A percentile compares a stretch with the other conserved stretches of the same genome.
Evolutionary conservation across 352 stramenopile species (phyloP).

Genomic region (Phytopythium litorale): DNA sequence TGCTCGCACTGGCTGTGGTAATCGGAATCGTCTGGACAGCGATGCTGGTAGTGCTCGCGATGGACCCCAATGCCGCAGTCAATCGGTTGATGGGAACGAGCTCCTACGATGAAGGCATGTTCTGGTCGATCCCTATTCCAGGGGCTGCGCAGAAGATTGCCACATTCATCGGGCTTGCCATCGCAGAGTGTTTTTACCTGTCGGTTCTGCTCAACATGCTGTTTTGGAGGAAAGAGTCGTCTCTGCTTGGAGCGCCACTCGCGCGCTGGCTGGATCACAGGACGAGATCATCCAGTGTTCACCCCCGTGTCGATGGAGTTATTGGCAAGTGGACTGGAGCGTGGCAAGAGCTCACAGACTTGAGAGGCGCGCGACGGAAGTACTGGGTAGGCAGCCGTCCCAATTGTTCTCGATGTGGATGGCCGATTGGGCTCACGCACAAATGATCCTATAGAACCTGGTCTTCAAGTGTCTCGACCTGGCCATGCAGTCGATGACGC

Average conservation of each 20-base stretch:
- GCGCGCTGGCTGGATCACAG: not conserved
- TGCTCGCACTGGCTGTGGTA: not conserved
- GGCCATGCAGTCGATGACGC: not conserved
- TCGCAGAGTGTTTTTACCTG: not conserved
- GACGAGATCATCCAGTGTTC: not conserved
- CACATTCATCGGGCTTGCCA: not conserved
- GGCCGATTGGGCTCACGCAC: not conserved
- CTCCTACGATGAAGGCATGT: not conserved
- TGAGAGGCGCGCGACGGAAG: not conserved
- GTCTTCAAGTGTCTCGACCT: conserved; percentile 2
- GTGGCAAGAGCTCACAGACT: not conserved
- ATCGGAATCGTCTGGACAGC: not conserved
- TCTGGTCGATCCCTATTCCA: not conserved
- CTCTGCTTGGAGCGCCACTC: not conserved
- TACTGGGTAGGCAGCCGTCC: not conserved
- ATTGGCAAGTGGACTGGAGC: not conserved
- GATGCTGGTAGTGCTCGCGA: not conserved
- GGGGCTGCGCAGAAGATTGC: not conserved
- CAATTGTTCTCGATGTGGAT: not conserved
- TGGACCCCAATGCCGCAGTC: not conserved
- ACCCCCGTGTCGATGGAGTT: not conserved
- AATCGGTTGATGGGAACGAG: not conserved
- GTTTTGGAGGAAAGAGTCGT: not conserved
- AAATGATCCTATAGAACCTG: not conserved
- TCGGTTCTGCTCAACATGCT: not conserved